Evolutionary conservation across 202 grass and related monocot genomes (phyloP).

Genomic region (Miscanthus sacchariflorus): DNA sequence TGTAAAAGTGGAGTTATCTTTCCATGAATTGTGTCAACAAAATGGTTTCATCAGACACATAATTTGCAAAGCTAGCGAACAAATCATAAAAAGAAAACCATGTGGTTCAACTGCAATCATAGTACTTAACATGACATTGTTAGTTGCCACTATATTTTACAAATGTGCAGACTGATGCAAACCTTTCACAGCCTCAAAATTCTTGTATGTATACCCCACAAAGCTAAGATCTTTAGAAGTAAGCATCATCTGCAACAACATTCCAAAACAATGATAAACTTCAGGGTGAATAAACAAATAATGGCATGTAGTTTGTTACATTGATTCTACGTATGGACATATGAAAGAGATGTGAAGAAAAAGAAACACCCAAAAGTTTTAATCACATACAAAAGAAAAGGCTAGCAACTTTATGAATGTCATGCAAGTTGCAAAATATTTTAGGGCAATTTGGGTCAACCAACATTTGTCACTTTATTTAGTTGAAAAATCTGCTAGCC

Average conservation of each 20-base stretch:
- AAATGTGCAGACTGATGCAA: constrained; percentile 64
- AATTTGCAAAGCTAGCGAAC: background rate
- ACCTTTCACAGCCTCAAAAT: constrained; percentile 83
- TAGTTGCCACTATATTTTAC: constrained; percentile 10
- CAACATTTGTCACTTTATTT: background rate
- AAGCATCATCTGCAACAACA: constrained; percentile 69
- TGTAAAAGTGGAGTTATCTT: background rate
- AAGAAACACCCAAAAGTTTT: background rate
- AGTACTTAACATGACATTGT: background rate
- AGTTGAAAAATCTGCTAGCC: background rate
- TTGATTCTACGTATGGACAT: background rate
- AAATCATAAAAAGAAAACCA: background rate
- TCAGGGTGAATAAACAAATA: constrained; percentile 34
- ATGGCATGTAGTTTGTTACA: background rate
- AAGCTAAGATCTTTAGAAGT: constrained; percentile 79
- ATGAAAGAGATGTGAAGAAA: constrained; percentile 39
- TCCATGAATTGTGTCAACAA: background rate
- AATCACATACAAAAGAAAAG: background rate
- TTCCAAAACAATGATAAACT: constrained; percentile 35
- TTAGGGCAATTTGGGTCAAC: background rate
- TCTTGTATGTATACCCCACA: constrained; percentile 90
- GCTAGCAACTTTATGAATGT: constrained; percentile 1
- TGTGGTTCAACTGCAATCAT: background rate
- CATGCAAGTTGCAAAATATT: constrained; percentile 34
- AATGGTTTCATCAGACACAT: background rate